Base-by-base conservation (phyloP, 2,329 filamentous ascomycete species). In the Aspergillus tubingensis region DNA sequence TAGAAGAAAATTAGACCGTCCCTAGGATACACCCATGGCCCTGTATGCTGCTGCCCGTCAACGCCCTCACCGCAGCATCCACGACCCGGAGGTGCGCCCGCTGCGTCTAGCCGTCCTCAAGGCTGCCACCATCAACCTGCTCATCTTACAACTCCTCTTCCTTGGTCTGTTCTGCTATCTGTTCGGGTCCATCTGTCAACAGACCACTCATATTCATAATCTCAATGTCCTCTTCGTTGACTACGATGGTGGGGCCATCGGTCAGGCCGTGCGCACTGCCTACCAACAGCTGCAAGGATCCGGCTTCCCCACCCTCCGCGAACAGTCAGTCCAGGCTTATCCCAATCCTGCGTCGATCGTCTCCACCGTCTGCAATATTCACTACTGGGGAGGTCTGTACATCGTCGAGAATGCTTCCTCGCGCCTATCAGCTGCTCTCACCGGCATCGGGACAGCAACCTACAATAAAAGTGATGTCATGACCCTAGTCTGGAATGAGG, bases 401-500 rank as follows among this genome's bases (percentile, higher is more conserved):
- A 66, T 60, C 8, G 57, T 62, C 3, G 32, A 67, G n/a, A 74
- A 75, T 49, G 78, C 80, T 1, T 80, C 79, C 0, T 62, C 64
- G 3, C 69, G 71, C 4, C 69, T 83, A 2, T 57, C 67, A 15
- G 68, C 71, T 11, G 79, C 78, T 0, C 61, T 82, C 5, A 59
- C 68, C 4, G 74, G 74, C 19, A 73, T 71, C 3, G 72, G 73
- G 1, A 58, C 68, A 5, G 62, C 68, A 2, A 61, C 60, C 0
- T 82, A 81, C 65, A 70, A 81, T 53, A 55, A 66, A 4, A 62
- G 60, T 30, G 59, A 77, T 53, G 71, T 77, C 3, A 61, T 82
- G 2, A 74, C 72, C 7, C 76, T 77, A 43, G 68, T 81, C 58
- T 82, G 79, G 78, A 82, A 82, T 61, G 75, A 79, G 62, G 79